Conservation (phyloP, 73 alveolate species). For the Symbiodinium pilosum region DNA sequence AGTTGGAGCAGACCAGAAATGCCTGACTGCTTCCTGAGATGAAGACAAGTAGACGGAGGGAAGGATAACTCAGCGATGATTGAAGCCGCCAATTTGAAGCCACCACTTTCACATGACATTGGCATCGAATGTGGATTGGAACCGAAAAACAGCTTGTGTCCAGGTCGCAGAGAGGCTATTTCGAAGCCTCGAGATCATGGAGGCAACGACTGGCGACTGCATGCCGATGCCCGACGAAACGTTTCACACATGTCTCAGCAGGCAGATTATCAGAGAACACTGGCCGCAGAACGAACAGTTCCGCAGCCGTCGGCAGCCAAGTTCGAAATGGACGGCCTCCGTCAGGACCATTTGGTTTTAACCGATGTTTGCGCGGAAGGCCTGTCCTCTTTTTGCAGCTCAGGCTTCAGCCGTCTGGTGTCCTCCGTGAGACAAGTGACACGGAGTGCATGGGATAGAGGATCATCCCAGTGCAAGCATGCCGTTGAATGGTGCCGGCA, state of each 20-base stretch:
- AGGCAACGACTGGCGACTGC: background rate
- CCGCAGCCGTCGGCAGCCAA: background rate
- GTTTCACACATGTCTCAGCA: background rate
- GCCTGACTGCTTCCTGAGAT: no score
- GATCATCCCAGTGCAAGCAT: no score
- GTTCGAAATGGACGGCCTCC: background rate
- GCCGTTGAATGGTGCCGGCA: no score
- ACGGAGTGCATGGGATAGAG: background rate
- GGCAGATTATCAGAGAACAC: constrained; percentile 88
- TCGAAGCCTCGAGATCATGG: constrained; percentile 80
- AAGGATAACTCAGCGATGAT: no score
- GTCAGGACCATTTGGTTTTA: background rate
- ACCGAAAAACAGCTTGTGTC: no score
- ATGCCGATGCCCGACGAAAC: no score
- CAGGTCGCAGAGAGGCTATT: constrained; percentile 83
- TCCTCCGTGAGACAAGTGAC: background rate
- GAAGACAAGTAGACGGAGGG: no score
- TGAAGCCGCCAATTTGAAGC: no score
- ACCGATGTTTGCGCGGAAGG: background rate
- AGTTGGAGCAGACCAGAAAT: no score
- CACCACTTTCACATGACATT: no score
- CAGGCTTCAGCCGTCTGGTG: background rate
- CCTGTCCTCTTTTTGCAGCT: background rate
- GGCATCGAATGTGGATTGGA: no score
- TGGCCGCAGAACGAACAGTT: constrained; percentile 52